Base-by-base conservation (phyloP, 352 stramenopile species). In the Phytophthora sansomeana region DNA sequence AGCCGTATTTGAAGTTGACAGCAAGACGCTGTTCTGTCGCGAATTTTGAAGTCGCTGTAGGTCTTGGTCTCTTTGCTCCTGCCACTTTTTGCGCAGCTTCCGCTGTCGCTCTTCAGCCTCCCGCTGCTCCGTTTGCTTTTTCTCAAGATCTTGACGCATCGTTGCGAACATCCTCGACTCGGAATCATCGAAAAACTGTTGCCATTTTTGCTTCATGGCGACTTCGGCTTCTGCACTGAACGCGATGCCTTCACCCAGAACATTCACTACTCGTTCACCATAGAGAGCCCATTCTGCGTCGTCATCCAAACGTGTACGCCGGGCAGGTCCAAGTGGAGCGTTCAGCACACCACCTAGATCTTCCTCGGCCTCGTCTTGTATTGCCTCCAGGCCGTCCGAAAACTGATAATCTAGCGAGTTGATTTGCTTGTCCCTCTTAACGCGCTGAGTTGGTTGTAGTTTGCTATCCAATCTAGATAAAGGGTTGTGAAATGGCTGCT, bases 31-130 rank as follows among this genome's bases (percentile, higher is more conserved):
- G 4, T 65, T 53, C 8, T 59, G 35, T 44, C 61, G 51, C 7
- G 74, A 75, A 16, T 72, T 29, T 69, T 78, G 72, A 41, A 88
- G 35, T n/a, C 75, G 75, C 46, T 69, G 47, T 6, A 72, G 69
- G 41, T 90, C 83, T 32, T 81, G 69, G 1, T 73, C 59, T 57
- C 86, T 74, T 42, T 93, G 73, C 9, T 91, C 75, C 36, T 83
- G 69, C n/a, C 81, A 78, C 38, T 91, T 90, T 33, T 88, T 84
- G 43, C 83, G 80, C 17, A 92, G 53, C 14, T 72, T 70, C 9
- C 60, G 80, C 35, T 92, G 82, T 10, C 74, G 35, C 17, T 90
- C 80, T 33, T 91, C 78, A 21, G 77, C 57, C 6, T 70, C 41
- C 0, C 71, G 74, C 24, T 89, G 78, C 9, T 77, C 72, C 28